Conservation (phyloP, 371 early-diverging fungal genomes). For the Synchytrium microbalum region DNA sequence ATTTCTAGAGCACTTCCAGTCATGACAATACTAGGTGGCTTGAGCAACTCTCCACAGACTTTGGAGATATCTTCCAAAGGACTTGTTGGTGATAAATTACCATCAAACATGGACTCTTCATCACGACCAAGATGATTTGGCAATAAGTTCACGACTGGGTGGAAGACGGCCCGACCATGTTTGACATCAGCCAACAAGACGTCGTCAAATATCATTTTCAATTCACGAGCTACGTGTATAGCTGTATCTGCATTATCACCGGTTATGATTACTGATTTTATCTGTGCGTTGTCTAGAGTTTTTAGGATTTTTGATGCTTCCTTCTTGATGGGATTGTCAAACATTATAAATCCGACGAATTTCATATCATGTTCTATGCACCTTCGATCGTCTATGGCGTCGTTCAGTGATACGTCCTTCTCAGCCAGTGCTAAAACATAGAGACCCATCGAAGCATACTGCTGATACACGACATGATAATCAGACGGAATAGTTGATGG, state of each 20-base stretch:
- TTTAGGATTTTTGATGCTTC: constrained; percentile 17
- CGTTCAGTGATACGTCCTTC: background rate
- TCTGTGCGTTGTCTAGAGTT: constrained; percentile 15
- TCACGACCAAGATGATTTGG: no score
- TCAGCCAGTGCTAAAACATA: background rate
- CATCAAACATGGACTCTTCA: no score
- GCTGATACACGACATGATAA: background rate
- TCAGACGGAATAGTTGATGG: constrained; percentile 1
- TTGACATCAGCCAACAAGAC: background rate
- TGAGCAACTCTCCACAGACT: no score
- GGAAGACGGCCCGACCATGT: no score
- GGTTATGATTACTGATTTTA: constrained; percentile 24
- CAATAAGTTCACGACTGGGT: no score
- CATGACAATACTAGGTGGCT: constrained; percentile 23
- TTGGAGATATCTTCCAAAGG: no score
- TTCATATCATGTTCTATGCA: constrained; percentile 23
- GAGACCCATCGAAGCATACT: background rate
- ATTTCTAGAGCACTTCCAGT: constrained; percentile 30
- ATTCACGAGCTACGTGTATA: background rate
- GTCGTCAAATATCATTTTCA: background rate
- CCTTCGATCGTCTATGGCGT: constrained; percentile 9
- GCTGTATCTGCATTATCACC: background rate
- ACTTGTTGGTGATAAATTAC: no score
- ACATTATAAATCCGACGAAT: constrained; percentile 27
- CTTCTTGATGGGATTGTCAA: constrained; percentile 26